phyloP scores from a whole-genome alignment of 2,329 filamentous ascomycete species.

The Trichoderma afroharzianum region DNA sequence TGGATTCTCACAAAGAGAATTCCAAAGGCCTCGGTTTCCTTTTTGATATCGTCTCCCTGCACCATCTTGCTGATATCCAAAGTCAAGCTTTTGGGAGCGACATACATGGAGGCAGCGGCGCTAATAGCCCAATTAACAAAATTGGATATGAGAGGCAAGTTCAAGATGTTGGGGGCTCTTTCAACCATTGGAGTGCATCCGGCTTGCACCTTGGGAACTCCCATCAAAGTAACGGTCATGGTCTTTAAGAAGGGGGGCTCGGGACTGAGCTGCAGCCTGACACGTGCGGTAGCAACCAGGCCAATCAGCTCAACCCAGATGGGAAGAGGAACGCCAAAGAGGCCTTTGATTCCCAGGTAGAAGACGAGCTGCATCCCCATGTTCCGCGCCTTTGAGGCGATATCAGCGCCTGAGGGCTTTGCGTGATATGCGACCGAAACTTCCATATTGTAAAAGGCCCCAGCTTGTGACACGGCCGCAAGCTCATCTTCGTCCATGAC shows the following conservation, averaged over 20 bases:
- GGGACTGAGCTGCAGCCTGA: slow-evolving; percentile 81
- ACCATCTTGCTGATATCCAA: slow-evolving; percentile 88
- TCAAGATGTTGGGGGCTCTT: slow-evolving; percentile 84
- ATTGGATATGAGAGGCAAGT: slow-evolving; percentile 87
- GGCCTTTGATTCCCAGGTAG: slow-evolving; percentile 82
- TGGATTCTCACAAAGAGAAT: slow-evolving; percentile 92
- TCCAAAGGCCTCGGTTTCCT: slow-evolving; percentile 81
- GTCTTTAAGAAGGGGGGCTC: slow-evolving; percentile 91
- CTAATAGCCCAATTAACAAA: slow-evolving; percentile 96
- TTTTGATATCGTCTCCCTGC: slow-evolving; percentile 85
- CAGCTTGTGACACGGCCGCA: slow-evolving; percentile 84
- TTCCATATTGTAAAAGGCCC: slow-evolving; percentile 90
- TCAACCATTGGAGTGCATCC: slow-evolving; percentile 92
- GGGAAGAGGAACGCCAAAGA: slow-evolving; percentile 84
- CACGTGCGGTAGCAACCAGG: slow-evolving; percentile 80
- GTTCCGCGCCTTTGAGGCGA: slow-evolving; percentile 81
- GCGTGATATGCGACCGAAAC: slow-evolving; percentile 89
- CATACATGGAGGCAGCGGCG: slow-evolving; percentile 83
- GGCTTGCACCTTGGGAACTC: slow-evolving; percentile 81
- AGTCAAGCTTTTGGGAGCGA: slow-evolving; percentile 91
- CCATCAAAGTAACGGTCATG: slow-evolving; percentile 91
- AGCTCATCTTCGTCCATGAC: slow-evolving; percentile 82
- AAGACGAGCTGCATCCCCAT: slow-evolving; percentile 98
- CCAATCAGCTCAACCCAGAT: slow-evolving; percentile 88
- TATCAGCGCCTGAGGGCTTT: slow-evolving; percentile 64